Conservation (phyloP, 1,284 basidiomycete species). For the Waitea zeae region DNA sequence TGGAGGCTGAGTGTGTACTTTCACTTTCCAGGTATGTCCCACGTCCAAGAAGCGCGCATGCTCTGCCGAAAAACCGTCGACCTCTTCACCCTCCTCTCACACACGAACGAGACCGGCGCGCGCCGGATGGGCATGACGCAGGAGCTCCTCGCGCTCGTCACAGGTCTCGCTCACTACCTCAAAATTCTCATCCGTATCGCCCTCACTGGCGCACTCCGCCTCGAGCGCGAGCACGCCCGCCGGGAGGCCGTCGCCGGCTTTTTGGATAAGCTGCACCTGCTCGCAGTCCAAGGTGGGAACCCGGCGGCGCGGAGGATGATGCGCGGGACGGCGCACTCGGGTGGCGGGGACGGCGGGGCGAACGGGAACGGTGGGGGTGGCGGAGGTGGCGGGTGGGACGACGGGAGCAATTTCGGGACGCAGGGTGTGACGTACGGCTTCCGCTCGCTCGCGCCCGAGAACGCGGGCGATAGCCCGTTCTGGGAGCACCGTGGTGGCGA, state of each 20-base stretch:
- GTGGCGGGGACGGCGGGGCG: conserved; percentile 28
- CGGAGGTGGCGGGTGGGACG: no score
- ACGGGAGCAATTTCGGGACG: no score
- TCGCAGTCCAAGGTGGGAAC: conserved; percentile 79
- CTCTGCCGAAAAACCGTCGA: conserved; percentile 98
- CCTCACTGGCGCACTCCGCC: conserved; percentile 85
- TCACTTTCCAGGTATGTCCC: conserved; percentile 74
- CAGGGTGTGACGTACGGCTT: conserved; percentile 77
- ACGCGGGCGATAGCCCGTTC: conserved; percentile 78
- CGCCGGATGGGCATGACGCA: conserved; percentile 92
- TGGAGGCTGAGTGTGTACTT: neutral
- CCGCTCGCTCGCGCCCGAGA: conserved; percentile 74
- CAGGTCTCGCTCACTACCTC: conserved; percentile 95
- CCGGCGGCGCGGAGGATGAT: conserved; percentile 57
- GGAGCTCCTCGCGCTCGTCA: conserved; percentile 94
- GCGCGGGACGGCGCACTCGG: conserved; percentile 46
- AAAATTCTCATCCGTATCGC: conserved; percentile 99
- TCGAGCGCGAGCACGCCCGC: conserved; percentile 81
- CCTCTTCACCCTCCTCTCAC: conserved; percentile 93
- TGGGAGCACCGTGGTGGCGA: conserved; percentile 12
- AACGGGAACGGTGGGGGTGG: conserved; percentile 27
- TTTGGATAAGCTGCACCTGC: conserved; percentile 81
- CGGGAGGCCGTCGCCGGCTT: conserved; percentile 78
- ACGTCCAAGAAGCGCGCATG: conserved; percentile 96
- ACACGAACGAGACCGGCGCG: conserved; percentile 84